phyloP scores from a whole-genome alignment of 768 basidiomycete species.

The Fomitopsis serialis region DNA sequence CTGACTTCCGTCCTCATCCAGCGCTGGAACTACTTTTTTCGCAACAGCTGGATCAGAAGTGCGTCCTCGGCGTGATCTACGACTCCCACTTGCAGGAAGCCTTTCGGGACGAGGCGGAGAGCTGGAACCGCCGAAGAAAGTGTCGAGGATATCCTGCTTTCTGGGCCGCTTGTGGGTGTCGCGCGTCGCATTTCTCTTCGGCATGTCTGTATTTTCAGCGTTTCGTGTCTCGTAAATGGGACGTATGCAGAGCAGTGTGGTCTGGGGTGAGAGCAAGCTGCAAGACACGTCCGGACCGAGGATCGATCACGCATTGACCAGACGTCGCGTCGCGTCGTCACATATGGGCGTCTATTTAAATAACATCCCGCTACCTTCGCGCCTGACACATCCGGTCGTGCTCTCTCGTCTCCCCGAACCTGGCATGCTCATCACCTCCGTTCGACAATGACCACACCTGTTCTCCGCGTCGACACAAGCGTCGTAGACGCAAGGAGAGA shows the following conservation, averaged over 20 bases:
- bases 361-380: too few species aligned
- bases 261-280: too few species aligned
- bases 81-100: background rate
- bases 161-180: background rate
- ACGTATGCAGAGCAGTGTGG: too few species aligned
- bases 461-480: constrained; percentile 16
- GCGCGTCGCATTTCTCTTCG: background rate
- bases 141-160: background rate
- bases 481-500: background rate
- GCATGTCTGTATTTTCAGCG: background rate
- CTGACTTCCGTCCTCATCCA: constrained; percentile 20
- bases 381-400: too few species aligned
- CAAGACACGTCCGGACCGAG: too few species aligned
- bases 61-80: background rate
- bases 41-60: too few species aligned
- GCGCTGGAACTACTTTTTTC: too few species aligned
- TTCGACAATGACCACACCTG: constrained; percentile 3
- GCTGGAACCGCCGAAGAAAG: background rate
- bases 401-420: background rate
- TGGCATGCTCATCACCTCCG: background rate
- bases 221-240: background rate
- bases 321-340: too few species aligned
- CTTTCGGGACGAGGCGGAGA: background rate
- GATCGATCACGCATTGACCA: too few species aligned
- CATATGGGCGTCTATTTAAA: background rate